Percentiles rank a stretch among this genome's conserved stretches.
Evolutionary conservation across 2,329 filamentous ascomycete species (phyloP).

Genomic region (Tolypocladium album): DNA sequence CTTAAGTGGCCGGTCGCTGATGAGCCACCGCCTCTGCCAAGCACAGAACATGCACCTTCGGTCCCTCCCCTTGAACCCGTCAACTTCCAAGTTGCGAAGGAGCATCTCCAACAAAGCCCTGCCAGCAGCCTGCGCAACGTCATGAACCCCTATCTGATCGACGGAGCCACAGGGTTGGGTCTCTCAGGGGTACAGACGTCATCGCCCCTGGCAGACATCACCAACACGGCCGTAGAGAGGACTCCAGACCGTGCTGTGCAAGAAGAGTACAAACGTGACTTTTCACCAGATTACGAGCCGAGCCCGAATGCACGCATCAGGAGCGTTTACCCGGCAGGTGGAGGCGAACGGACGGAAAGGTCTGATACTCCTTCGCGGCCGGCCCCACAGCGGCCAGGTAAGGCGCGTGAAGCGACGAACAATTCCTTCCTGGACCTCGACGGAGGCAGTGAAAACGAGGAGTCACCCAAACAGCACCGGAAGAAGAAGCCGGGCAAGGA

Average conservation of each 20-base stretch:
- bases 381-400: slow-evolving; percentile 18
- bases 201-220: slow-evolving; percentile 13
- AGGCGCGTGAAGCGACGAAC: slow-evolving; percentile 21
- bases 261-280: slow-evolving; percentile 41
- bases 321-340: slow-evolving; percentile 41
- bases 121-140: slow-evolving; percentile 74
- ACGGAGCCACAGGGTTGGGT: slow-evolving; percentile 16
- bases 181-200: slow-evolving; percentile 8
- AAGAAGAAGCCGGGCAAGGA: slow-evolving; percentile 6
- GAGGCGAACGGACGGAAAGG: slow-evolving; percentile 9
- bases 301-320: slow-evolving; percentile 62
- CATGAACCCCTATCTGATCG: slow-evolving; percentile 69
- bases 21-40: slow-evolving; percentile 49
- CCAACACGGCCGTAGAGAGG: slow-evolving; percentile 8
- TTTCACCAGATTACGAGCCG: slow-evolving; percentile 67
- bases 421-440: slow-evolving; percentile 42
- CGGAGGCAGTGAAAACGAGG: slow-evolving; percentile 35
- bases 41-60: slow-evolving; percentile 30
- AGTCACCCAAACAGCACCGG: slow-evolving; percentile 8
- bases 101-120: slow-evolving; percentile 39
- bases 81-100: slow-evolving; percentile 16
- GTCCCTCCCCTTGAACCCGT: slow-evolving; percentile 25
- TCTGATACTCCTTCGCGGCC: slow-evolving; percentile 24
- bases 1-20: slow-evolving; percentile 84
- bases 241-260: slow-evolving; percentile 16